These are phyloP conservation scores for Omphalotus olearius DNA, from an alignment of 1,284 basidiomycete species.

Conservation along the genomic window DNA sequence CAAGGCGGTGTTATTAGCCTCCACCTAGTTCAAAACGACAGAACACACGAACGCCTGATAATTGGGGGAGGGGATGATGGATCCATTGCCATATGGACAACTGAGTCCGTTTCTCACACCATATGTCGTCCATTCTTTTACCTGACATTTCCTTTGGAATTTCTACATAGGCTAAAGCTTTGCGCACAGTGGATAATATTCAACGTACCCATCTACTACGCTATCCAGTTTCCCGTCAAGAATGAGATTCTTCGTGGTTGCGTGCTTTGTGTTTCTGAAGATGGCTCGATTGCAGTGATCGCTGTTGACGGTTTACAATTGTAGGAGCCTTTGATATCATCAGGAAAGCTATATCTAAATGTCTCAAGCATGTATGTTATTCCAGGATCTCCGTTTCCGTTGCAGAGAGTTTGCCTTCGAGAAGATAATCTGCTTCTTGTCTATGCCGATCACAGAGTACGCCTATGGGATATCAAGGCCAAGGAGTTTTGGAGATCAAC, in stretches of 20 bases:
- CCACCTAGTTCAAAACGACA: slow-evolving; percentile 48
- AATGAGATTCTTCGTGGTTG: slow-evolving; percentile 65
- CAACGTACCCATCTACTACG: slow-evolving; percentile 52
- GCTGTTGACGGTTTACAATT: slow-evolving; percentile 73
- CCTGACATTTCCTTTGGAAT: slow-evolving; percentile 4
- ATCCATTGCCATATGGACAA: slow-evolving; percentile 66
- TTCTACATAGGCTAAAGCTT: slow-evolving; percentile 60
- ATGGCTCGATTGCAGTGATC: slow-evolving; percentile 82
- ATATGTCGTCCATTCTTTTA: background rate
- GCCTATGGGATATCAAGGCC: slow-evolving; percentile 87
- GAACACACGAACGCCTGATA: slow-evolving; percentile 55
- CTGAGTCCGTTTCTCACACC: slow-evolving; percentile 39
- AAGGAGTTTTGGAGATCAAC: slow-evolving; percentile 86
- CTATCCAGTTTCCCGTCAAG: slow-evolving; percentile 55
- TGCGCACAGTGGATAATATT: slow-evolving; percentile 71
- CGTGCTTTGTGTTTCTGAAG: slow-evolving; percentile 68
- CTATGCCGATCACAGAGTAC: slow-evolving; percentile 74
- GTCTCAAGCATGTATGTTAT: slow-evolving; percentile 64
- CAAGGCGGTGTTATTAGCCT: slow-evolving; percentile 47
- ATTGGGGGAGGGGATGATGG: slow-evolving; percentile 75
- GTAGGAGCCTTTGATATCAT: slow-evolving; percentile 38
- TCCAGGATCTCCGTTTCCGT: slow-evolving; percentile 67
- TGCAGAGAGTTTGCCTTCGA: slow-evolving; percentile 64
- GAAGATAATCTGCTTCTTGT: slow-evolving; percentile 73
- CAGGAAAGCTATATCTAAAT: slow-evolving; percentile 6